These are phyloP conservation scores for Salicornia ramosissima DNA, from an alignment of 148 eudicot genomes.

Conservation along the genomic window DNA sequence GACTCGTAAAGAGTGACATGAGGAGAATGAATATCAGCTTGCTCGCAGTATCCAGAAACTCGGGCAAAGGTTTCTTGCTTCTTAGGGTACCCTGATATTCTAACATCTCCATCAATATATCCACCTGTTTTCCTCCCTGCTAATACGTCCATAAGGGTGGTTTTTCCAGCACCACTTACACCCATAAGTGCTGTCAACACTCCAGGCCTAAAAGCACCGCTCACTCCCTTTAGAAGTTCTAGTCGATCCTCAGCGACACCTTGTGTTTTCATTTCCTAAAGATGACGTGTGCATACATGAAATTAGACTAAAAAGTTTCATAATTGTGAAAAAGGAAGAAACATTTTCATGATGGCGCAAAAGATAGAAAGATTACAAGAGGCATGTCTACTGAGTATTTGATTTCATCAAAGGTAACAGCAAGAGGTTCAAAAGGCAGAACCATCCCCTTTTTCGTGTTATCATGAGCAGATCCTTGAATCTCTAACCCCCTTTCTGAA, in stretches of 20 bases:
- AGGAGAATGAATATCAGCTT: slow-evolving; percentile 51
- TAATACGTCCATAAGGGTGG: slow-evolving; percentile 78
- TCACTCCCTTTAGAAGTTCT: slow-evolving; percentile 54
- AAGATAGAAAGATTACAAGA: slow-evolving; percentile 33
- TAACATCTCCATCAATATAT: slow-evolving; percentile 54
- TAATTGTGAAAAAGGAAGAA: background rate
- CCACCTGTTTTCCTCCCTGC: slow-evolving; percentile 80
- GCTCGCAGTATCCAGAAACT: slow-evolving; percentile 54
- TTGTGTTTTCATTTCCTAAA: slow-evolving; percentile 51
- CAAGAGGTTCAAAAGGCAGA: slow-evolving; percentile 63
- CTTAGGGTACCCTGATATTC: slow-evolving; percentile 61
- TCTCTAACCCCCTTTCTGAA: slow-evolving; percentile 37
- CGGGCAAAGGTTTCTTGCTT: slow-evolving; percentile 71
- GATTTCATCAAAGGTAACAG: slow-evolving; percentile 63
- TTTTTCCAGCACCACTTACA: slow-evolving; percentile 68
- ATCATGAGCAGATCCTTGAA: slow-evolving; percentile 27
- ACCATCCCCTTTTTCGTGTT: slow-evolving; percentile 48
- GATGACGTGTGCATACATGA: background rate
- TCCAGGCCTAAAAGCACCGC: slow-evolving; percentile 65
- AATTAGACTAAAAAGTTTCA: background rate
- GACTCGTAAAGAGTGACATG: slow-evolving; percentile 44
- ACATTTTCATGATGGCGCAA: background rate
- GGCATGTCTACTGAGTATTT: slow-evolving; percentile 79
- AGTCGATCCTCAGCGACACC: slow-evolving; percentile 46
- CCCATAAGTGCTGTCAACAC: slow-evolving; percentile 51